Percentiles rank a stretch among this genome's conserved stretches.
phyloP scores from a whole-genome alignment of 2,329 filamentous ascomycete species.

The Aspergillus quadricinctus region DNA sequence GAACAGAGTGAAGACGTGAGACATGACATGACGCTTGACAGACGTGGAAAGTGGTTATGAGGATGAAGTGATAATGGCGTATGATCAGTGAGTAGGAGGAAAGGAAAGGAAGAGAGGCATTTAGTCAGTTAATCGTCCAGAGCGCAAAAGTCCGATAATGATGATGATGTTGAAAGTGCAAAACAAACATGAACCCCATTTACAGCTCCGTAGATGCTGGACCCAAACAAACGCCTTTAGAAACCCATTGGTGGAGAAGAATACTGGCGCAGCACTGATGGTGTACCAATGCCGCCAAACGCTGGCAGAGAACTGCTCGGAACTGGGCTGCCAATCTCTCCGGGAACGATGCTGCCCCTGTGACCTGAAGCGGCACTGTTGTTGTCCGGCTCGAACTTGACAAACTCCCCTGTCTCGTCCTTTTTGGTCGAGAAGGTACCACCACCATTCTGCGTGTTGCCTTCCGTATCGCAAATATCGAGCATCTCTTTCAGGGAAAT shows the following conservation, averaged over 20 bases:
- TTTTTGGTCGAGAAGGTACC: constrained; percentile 73
- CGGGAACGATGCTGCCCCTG: constrained; percentile 48
- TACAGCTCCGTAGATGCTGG: not conserved
- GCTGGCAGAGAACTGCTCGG: constrained; percentile 40
- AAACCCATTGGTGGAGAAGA: constrained; percentile 35
- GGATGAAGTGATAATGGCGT: not conserved
- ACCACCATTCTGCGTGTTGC: constrained; percentile 78
- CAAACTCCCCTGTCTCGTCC: constrained; percentile 41
- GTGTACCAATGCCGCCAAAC: constrained; percentile 34
- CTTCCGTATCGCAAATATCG: constrained; percentile 85
- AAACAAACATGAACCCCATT: not conserved
- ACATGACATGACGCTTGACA: constrained; percentile 15
- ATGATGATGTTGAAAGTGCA: not conserved
- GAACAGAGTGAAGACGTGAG: constrained; percentile 14
- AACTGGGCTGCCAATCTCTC: constrained; percentile 67
- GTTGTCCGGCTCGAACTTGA: constrained; percentile 52
- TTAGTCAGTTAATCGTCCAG: not conserved
- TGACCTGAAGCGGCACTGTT: constrained; percentile 41
- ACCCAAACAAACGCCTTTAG: constrained; percentile 24
- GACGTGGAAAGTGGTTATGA: constrained; percentile 3
- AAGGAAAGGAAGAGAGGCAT: not conserved
- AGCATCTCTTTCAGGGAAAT: constrained; percentile 66
- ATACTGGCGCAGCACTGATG: constrained; percentile 35
- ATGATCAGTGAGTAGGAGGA: not conserved
- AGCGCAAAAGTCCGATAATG: not conserved